Percentiles rank a stretch among this genome's conserved stretches.
Conservation (phyloP, 108 stramenopile genomes). For the Cyclotella cryptica region DNA sequence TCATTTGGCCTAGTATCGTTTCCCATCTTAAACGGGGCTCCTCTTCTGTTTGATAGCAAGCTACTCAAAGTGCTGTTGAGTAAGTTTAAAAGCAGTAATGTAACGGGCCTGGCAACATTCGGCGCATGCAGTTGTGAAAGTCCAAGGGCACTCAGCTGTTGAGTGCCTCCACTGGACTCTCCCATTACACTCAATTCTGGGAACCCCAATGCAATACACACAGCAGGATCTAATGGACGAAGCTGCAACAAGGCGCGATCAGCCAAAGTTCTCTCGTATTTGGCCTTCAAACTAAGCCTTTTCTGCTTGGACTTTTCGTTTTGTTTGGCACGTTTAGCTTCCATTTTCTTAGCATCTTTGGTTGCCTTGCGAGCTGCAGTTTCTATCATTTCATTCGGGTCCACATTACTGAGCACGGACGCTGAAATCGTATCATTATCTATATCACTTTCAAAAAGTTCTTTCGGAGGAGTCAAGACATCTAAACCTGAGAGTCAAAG, state of each 20-base stretch:
- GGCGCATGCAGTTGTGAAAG: constrained; percentile 31
- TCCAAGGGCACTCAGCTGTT: constrained; percentile 21
- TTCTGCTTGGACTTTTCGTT: constrained; percentile 44
- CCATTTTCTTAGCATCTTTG: constrained; percentile 24
- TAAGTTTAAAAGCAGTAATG: constrained; percentile 9
- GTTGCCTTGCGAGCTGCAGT: constrained; percentile 46
- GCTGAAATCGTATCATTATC: neutral
- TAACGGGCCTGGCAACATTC: neutral
- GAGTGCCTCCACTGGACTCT: constrained; percentile 10
- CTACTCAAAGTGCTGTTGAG: constrained; percentile 6
- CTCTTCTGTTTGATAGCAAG: constrained; percentile 1
- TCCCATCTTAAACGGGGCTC: neutral
- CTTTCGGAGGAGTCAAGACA: constrained; percentile 37
- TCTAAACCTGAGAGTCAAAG: constrained; percentile 23
- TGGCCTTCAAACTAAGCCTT: constrained; percentile 34
- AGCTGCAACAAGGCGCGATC: constrained; percentile 38
- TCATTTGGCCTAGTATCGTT: constrained; percentile 26
- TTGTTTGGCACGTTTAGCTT: constrained; percentile 32
- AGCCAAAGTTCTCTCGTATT: constrained; percentile 40
- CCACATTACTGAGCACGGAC: constrained; percentile 7
- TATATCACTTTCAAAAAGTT: constrained; percentile 14
- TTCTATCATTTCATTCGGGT: constrained; percentile 13
- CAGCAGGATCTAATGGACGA: constrained; percentile 42
- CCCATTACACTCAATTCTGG: constrained; percentile 32
- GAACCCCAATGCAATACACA: constrained; percentile 57